Base-by-base conservation (phyloP, 169 alveolate species). In the Cryptosporidium parvum region DNA sequence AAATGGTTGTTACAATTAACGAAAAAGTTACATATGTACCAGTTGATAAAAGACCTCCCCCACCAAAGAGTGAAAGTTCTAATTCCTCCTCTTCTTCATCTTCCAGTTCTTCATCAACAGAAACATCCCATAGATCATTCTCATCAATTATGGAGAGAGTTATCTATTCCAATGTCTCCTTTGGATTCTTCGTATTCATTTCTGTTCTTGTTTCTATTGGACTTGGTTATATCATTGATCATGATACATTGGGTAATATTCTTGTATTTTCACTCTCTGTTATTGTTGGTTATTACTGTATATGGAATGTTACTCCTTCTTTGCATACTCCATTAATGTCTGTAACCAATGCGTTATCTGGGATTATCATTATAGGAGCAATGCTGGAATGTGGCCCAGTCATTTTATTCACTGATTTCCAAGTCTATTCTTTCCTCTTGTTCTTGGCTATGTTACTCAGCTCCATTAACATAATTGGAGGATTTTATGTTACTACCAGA, bases 241-340 rank as follows among this genome's bases (percentile, higher is more conserved):
- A 53, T 29, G 59, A 69, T 39, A 86, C 92, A n/a, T 68, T 91
- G 70, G 80, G 75, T 5, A 37, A 73, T 53, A 70, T 91, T 26
- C 68, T 92, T 23, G 75, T 80, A 23, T 95, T 94, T 70, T 93
- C 94, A 70, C 89, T 95, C 42, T 93, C 97, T 33, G 93, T 94
- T n/a, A 93, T 94, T n/a, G 95, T 93, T 75, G 97, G 97, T 23
- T 95, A 95, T 73, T 89, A 93, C 85, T 93, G 94, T 45, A 94
- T 95, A 52, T 95, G 97, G 98, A 94, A 96, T 29, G 97, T 96
- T 35, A 93, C 97, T n/a, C 98, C 98, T 10, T 96, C 98, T 3
- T 59, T 96, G 39, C 98, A 96, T 75, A 94, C 98, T 6, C 98
- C 98, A 23, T 84, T 96, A 61, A 96, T 96, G 97, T 95, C 97